Base-by-base conservation (phyloP, 179 eudicot species). In the Sideroxylon spinosum region DNA sequence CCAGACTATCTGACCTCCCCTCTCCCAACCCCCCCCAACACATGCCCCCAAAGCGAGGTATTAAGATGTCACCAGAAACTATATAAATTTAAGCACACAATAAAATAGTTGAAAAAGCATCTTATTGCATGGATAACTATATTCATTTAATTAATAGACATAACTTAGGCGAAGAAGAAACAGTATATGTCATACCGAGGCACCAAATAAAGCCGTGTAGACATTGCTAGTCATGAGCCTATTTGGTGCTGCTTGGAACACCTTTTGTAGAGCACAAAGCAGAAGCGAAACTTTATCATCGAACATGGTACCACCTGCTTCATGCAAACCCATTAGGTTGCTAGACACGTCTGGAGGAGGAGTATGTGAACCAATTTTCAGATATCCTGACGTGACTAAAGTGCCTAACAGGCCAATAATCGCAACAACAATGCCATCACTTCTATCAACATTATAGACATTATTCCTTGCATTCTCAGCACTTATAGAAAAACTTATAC, bases 401-500 rank as follows among this genome's bases (percentile, higher is more conserved):
- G 97, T 86, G 78, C 97, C 97, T 85, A 96, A 76, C 13, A 94
- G 84, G 82, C 90, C 88, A 81, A 96, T 92, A 71, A 94, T 89
- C 62, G 97, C 93, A 73, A 94, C 93, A 52, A 96, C 88, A 81
- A 91, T 80, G 28, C 96, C 93, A 78, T 96, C 99, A 82, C 88
- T 83, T 85, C 85, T 90, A 82, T 96, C 99, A 77, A 86, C 87
- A 87, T 96, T 96, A 77, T 92, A 96, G 55, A 88, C 97, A 85
- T 92, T 96, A 82, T 96, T 96, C 81, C 98, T 87, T 22, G 97
- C 99, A 92, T 87, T 96, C 81, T 92, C 97, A 82, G 98, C 94
- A 82, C 93, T 96, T 76, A 96, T 96, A 23, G 97, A 91, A 77
- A 88, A 89, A 81, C 88, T 88, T 76, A 96, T 94, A 76, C 98